Evolutionary conservation across 805 yeast species (phyloP), one percentile per base, ranked within the genome.

Genomic region (Yarrowia hollandica): DNA sequence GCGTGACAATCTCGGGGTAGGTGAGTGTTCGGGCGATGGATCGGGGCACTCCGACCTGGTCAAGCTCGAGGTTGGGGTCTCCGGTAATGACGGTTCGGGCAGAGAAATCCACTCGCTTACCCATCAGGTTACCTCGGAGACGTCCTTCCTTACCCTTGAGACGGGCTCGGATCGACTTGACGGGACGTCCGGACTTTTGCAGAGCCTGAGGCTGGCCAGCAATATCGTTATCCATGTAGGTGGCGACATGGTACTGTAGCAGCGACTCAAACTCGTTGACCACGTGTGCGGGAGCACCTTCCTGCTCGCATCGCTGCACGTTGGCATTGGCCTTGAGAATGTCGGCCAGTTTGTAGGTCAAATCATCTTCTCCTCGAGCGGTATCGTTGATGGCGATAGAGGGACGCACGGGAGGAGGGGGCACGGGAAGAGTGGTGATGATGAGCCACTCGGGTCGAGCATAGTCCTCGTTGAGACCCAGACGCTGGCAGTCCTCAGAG

Each of bases 141-240:
- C 99, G 91, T 62, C 99, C 99, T 77, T 94, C 99, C 69, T 94
- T 94, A 78, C 99, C 99, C 86, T 94, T 94, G 68, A 94, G 80
- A 78, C 99, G 91, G n/a, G 99, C 98, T 77, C 99, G 85, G 68
- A 94, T 94, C 42, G 97, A 90, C 73, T 94, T 94, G 65, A 94
- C 95, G 1, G 99, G 99, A 75, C 99, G 87, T 61, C 99, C 99
- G 60, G 97, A 89, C 74, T 94, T 94, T 71, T 94, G 99, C 63
- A 94, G 80, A 30, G 99, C 99, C 74, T 92, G 99, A 0, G 99
- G 99, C 76, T 94, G 99, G 63, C 99, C 99, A 12, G 99, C 99
- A 74, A 94, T 94, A 76, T 94, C 98, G 72, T 94, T 94, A 76
- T 94, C 99, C 99, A 94, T 94, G 72, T 94, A 94, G 0, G 99